Conservation (phyloP, 2,329 filamentous ascomycete species). For the Alternaria gaisen region DNA sequence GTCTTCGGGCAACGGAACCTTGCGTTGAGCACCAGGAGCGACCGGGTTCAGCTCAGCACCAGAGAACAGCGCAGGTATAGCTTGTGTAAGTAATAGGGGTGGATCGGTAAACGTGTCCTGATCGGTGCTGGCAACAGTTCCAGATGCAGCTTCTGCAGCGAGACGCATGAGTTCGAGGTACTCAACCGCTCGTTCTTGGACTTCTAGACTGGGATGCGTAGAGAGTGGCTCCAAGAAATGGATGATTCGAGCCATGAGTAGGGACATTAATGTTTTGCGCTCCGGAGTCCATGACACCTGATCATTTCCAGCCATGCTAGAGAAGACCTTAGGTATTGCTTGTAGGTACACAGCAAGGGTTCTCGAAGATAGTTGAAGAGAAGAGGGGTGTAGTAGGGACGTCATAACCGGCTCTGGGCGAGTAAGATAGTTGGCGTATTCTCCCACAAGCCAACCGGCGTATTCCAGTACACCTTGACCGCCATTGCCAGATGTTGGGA, state of each 20-base stretch:
- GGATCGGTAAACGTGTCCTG: constrained; percentile 76
- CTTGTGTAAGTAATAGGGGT: constrained; percentile 86
- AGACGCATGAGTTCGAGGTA: constrained; percentile 90
- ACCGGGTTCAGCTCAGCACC: constrained; percentile 94
- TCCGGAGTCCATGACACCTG: constrained; percentile 74
- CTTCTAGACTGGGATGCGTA: constrained; percentile 86
- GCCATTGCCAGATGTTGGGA: constrained; percentile 60
- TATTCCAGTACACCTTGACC: constrained; percentile 74
- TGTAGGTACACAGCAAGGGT: constrained; percentile 84
- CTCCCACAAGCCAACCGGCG: constrained; percentile 85
- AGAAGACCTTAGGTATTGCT: constrained; percentile 85
- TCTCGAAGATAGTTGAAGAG: constrained; percentile 65
- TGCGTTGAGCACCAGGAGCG: constrained; percentile 79
- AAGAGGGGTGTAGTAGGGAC: constrained; percentile 74
- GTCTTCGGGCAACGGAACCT: constrained; percentile 80
- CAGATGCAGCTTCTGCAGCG: constrained; percentile 79
- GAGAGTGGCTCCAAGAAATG: constrained; percentile 82
- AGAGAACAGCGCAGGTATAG: constrained; percentile 85
- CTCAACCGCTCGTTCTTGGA: constrained; percentile 93
- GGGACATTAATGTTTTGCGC: constrained; percentile 75
- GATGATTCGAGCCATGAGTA: constrained; percentile 83
- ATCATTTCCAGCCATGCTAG: constrained; percentile 72
- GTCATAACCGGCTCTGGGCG: constrained; percentile 77
- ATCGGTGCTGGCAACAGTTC: constrained; percentile 65
- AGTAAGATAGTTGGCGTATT: constrained; percentile 79